phyloP scores from a whole-genome alignment of 768 basidiomycete genomes.

The Hericium alpestre region DNA sequence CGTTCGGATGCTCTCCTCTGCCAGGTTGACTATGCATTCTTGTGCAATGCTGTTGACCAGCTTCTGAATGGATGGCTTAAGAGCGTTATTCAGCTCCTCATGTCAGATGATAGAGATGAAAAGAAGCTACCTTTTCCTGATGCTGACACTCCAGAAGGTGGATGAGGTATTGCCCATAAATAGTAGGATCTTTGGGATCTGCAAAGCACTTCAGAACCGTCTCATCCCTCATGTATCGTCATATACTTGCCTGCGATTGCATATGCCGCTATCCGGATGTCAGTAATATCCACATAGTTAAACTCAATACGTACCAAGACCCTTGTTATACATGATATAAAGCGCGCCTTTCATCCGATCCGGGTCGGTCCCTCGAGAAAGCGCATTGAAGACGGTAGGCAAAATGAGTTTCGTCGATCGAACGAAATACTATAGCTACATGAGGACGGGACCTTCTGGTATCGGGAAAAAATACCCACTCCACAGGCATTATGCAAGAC shows the following conservation, averaged over 20 bases:
- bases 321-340: slow-evolving; percentile 69
- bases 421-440: slow-evolving; percentile 29
- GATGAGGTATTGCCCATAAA: slow-evolving; percentile 47
- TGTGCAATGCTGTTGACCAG: slow-evolving; percentile 50
- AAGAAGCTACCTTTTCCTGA: slow-evolving; percentile 62
- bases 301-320: slow-evolving; percentile 38
- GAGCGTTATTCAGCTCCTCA: not conserved
- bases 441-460: not conserved
- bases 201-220: not conserved
- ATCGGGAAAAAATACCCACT: slow-evolving; percentile 29
- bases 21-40: slow-evolving; percentile 49
- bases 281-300: not conserved
- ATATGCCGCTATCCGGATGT: slow-evolving; percentile 40
- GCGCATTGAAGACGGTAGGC: slow-evolving; percentile 48
- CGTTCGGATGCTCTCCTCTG: slow-evolving; percentile 56
- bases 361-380: slow-evolving; percentile 69
- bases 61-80: slow-evolving; percentile 68
- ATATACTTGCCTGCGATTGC: slow-evolving; percentile 52
- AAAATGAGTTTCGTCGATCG: slow-evolving; percentile 60
- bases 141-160: slow-evolving; percentile 68
- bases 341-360: slow-evolving; percentile 94
- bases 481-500: slow-evolving; percentile 54
- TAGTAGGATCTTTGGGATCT: slow-evolving; percentile 34
- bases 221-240: not conserved
- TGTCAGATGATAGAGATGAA: not conserved